A percentile compares a stretch with the other conserved stretches of the same genome.
phyloP scores from a whole-genome alignment of 305 asterid species.

The Fraxinus velutina region DNA sequence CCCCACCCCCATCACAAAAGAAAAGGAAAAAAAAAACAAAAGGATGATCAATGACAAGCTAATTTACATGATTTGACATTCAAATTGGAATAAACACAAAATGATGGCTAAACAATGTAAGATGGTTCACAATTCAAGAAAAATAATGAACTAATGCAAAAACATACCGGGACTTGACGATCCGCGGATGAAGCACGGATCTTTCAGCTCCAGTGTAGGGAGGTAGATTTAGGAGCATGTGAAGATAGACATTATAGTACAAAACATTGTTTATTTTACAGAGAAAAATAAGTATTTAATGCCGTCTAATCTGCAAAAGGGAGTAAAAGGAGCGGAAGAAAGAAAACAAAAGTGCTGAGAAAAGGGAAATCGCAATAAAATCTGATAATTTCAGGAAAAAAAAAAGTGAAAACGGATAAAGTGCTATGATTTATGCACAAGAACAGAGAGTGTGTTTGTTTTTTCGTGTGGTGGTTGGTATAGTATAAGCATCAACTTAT shows the following conservation, averaged over 20 bases:
- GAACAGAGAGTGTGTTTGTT: neutral
- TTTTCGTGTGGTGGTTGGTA: neutral
- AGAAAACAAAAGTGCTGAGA: constrained; percentile 27
- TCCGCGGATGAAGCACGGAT: constrained; percentile 30
- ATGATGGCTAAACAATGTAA: neutral
- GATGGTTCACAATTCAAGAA: neutral
- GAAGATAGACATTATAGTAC: constrained; percentile 20
- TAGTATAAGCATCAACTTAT: neutral
- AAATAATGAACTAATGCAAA: neutral
- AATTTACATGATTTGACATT: neutral
- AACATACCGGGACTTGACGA: constrained; percentile 24
- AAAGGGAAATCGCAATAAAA: neutral
- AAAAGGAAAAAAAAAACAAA: too few relatives aligned
- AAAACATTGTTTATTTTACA: neutral
- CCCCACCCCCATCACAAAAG: neutral
- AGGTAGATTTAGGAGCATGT: neutral
- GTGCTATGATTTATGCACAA: neutral
- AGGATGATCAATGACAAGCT: neutral
- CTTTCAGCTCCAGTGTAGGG: constrained; percentile 18
- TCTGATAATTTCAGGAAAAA: neutral
- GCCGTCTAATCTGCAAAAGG: constrained; percentile 17
- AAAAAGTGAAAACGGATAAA: constrained; percentile 18
- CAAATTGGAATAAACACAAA: neutral
- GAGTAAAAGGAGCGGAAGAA: constrained; percentile 23
- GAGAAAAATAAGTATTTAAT: constrained; percentile 7